Base-by-base conservation (phyloP, 2,329 filamentous ascomycete species). In the Magnaporthiopsis poae region DNA sequence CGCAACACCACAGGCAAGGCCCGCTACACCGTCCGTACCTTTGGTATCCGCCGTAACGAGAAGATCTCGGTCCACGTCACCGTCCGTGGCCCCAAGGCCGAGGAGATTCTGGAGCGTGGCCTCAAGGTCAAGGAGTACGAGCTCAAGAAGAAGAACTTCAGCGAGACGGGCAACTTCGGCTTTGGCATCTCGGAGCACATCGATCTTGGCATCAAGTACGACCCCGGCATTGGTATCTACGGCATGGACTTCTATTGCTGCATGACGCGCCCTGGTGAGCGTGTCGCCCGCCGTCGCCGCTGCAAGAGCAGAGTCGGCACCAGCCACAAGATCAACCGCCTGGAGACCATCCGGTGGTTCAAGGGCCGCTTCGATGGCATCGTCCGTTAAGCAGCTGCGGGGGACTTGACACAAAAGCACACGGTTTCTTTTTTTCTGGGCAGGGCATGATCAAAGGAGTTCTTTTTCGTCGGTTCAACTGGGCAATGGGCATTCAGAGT, bases 71-170 rank as follows among this genome's bases (percentile, higher is more conserved):
- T 99, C 75, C 95, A 99, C 87, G 95, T 99, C 80, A 99, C 95
- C 79, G 93, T 99, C 84, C 95, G 95, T 81, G 95, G 95, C 79
- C 93, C 95, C 83, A 78, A 87, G 90, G 95, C 95, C 71, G 95
- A 99, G 88, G 95, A 99, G 85, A 99, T 99, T 78, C 90, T 99
- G 79, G 95, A 99, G 91, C 94, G 95, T 88, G 95, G 95, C 81
- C 90, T 99, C 81, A 99, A 99, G 90, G 95, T 99, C 89, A 99
- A 99, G 92, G 95, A 99, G 86, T 99, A 99, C 86, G 95, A 99
- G 84, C 87, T 99, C 77, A 90, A 92, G 85, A 96, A 95, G 89
- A 90, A 91, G 84, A 99, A 99, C 91, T 99, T 99, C 90, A 94
- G 90, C 80, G 92, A 96, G 88, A 98, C 94, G 74, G 95, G 95